Evolutionary conservation across 768 basidiomycete species (phyloP).

Genomic region (Lyophyllum decastes): DNA sequence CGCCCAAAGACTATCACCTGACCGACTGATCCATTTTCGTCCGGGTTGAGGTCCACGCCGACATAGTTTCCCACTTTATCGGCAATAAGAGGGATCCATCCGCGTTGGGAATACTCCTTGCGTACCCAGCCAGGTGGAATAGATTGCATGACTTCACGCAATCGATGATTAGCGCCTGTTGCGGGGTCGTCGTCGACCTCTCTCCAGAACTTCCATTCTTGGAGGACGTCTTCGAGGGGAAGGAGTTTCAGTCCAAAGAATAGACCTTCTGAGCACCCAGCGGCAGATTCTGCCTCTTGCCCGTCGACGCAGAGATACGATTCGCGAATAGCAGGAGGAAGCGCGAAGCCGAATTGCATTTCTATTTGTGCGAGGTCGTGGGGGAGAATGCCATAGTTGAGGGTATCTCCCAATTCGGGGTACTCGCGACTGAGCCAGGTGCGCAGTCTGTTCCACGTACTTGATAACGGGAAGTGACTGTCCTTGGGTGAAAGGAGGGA

Average conservation of each 20-base stretch:
- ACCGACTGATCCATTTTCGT: constrained; percentile 69
- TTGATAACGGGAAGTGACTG: constrained; percentile 75
- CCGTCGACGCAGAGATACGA: constrained; percentile 89
- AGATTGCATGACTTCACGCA: constrained; percentile 81
- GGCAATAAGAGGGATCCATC: constrained; percentile 94
- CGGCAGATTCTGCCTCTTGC: constrained; percentile 89
- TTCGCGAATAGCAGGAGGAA: constrained; percentile 88
- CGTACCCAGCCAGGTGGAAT: constrained; percentile 91
- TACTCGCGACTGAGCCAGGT: constrained; percentile 84
- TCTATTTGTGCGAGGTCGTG: constrained; percentile 82
- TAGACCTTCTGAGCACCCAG: constrained; percentile 86
- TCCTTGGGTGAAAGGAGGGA: constrained; percentile 42
- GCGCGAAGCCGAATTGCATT: constrained; percentile 77
- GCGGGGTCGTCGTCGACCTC: constrained; percentile 87
- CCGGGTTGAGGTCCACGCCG: constrained; percentile 93
- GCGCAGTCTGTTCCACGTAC: constrained; percentile 84
- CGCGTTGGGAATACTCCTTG: constrained; percentile 86
- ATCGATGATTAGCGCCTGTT: constrained; percentile 75
- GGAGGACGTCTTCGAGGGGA: constrained; percentile 88
- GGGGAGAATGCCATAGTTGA: constrained; percentile 87
- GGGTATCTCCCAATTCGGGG: constrained; percentile 93
- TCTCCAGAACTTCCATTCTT: constrained; percentile 97
- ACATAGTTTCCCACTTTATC: constrained; percentile 97
- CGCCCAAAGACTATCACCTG: constrained; percentile 99
- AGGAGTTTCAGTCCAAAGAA: constrained; percentile 96